Evolutionary conservation across 768 basidiomycete genomes (phyloP).

Genomic region (Lentinula raphanica): DNA sequence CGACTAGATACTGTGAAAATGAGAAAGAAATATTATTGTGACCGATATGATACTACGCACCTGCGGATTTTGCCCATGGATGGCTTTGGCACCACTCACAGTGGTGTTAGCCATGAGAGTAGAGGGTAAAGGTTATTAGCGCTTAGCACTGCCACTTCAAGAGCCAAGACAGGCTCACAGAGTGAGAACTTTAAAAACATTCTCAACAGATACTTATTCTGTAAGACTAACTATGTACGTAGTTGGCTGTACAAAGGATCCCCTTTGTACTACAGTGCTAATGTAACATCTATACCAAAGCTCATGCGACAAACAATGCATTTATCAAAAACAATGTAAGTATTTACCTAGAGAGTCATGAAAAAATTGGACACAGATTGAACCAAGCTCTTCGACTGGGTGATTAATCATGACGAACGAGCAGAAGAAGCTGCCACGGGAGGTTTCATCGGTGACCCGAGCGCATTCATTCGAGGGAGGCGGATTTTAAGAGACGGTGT

Average conservation of each 20-base stretch:
- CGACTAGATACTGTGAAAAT: slow-evolving; percentile 73
- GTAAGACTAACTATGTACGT: no score
- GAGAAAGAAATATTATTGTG: neutral
- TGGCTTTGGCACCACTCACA: slow-evolving; percentile 77
- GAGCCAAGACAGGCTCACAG: no score
- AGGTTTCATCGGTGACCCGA: slow-evolving; percentile 11
- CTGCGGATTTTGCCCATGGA: slow-evolving; percentile 97
- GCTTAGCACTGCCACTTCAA: neutral
- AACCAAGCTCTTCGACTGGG: neutral
- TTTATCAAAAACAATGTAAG: neutral
- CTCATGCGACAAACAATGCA: neutral
- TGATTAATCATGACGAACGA: neutral
- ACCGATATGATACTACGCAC: slow-evolving; percentile 32
- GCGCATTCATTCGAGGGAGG: slow-evolving; percentile 41
- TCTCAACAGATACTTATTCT: no score
- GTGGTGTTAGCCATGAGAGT: slow-evolving; percentile 29
- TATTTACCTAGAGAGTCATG: neutral
- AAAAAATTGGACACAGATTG: neutral
- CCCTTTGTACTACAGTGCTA: neutral
- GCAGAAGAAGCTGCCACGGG: neutral
- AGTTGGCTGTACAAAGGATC: neutral
- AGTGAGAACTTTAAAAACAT: neutral
- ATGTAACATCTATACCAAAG: neutral
- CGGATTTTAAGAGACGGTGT: slow-evolving; percentile 53
- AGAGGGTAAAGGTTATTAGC: neutral